Evolutionary conservation across 169 alveolate genomes (phyloP).

Genomic region (Eimeria acervulina): DNA sequence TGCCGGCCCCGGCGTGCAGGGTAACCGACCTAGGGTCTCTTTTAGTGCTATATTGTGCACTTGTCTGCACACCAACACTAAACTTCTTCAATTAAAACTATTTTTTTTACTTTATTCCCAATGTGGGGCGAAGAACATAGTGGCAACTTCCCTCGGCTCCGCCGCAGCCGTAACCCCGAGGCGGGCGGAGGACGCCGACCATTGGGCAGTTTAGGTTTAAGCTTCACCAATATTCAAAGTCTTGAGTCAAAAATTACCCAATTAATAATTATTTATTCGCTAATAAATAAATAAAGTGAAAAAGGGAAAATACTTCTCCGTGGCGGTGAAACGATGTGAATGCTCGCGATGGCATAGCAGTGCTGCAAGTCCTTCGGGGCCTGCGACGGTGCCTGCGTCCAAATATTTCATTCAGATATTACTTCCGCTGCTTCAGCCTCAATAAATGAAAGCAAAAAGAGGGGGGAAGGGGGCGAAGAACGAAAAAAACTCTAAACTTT

Average conservation of each 20-base stretch:
- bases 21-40: not conserved
- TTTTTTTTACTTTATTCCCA: not conserved
- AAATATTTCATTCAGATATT: not conserved
- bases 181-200: not conserved
- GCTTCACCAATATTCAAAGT: not conserved
- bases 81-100: not conserved
- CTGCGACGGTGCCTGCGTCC: not conserved
- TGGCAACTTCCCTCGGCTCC: not conserved
- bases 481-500: not conserved
- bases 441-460: not conserved
- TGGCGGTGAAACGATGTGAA: not conserved
- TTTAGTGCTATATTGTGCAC: not conserved
- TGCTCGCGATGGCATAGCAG: not conserved
- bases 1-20: not conserved
- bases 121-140: not conserved
- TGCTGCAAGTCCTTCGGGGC: too few species aligned
- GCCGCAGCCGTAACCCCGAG: conserved; percentile 32
- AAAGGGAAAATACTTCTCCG: not conserved
- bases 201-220: not conserved
- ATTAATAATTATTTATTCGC: not conserved
- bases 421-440: not conserved
- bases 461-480: not conserved
- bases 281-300: not conserved
- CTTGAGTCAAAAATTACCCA: not conserved
- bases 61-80: not conserved